These are phyloP conservation scores for Cladosporium velox DNA, from an alignment of 2,329 filamentous ascomycete genomes.

Conservation along the genomic window DNA sequence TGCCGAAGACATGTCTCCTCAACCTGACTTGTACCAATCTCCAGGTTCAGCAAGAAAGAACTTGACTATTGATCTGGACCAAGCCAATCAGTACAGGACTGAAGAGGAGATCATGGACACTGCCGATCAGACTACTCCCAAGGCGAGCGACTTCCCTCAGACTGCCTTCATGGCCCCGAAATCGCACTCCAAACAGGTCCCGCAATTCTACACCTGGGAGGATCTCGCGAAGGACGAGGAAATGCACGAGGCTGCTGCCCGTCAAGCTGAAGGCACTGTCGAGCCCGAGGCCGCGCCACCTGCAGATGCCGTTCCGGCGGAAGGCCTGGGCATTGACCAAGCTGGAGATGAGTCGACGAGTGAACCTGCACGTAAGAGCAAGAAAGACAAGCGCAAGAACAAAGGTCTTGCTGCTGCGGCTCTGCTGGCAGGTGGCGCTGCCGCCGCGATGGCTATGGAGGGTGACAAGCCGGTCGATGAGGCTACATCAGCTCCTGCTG, in stretches of 20 bases:
- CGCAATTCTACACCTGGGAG: conserved; percentile 43
- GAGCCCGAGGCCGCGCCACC: background rate
- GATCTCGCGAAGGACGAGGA: conserved; percentile 36
- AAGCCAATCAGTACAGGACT: conserved; percentile 26
- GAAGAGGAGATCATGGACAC: conserved; percentile 58
- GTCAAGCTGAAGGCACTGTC: background rate
- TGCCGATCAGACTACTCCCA: conserved; percentile 65
- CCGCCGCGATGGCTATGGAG: conserved; percentile 21
- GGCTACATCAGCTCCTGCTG: background rate
- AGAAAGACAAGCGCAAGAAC: conserved; percentile 34
- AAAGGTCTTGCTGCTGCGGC: conserved; percentile 30
- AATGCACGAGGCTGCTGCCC: conserved; percentile 18
- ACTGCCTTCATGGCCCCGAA: conserved; percentile 22
- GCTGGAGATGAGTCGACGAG: background rate
- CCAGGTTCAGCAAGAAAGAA: conserved; percentile 13
- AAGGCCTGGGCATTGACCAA: conserved; percentile 12
- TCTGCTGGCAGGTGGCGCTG: conserved; percentile 33
- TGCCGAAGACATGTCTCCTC: conserved; percentile 36
- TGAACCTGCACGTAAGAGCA: conserved; percentile 27
- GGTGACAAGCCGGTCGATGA: background rate
- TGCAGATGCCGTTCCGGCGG: background rate
- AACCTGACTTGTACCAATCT: conserved; percentile 13
- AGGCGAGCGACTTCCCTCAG: conserved; percentile 54
- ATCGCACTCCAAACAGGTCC: conserved; percentile 28
- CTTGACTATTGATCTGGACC: conserved; percentile 31